phyloP scores from a whole-genome alignment of 257 asterid species.

The Capsicum pubescens region DNA sequence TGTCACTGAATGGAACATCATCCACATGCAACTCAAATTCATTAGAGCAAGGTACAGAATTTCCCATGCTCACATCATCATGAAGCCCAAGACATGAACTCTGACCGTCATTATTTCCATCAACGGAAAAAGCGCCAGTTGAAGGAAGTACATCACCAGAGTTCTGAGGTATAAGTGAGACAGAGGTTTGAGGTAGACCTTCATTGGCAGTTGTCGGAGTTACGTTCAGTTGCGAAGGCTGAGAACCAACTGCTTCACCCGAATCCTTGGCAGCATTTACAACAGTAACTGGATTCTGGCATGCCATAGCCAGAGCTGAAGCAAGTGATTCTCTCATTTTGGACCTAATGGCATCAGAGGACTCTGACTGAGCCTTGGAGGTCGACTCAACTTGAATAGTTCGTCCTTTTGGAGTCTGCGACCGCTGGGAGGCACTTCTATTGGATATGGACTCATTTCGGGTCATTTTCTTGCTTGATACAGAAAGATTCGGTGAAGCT shows the following conservation, averaged over 20 bases:
- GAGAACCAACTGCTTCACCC: constrained; percentile 39
- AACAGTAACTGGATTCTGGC: constrained; percentile 45
- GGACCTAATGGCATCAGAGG: constrained; percentile 78
- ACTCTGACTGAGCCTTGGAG: constrained; percentile 57
- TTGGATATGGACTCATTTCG: constrained; percentile 64
- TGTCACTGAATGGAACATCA: constrained; percentile 70
- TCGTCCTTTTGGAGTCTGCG: constrained; percentile 66
- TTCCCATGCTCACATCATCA: constrained; percentile 44
- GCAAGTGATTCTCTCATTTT: constrained; percentile 94
- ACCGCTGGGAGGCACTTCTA: constrained; percentile 64
- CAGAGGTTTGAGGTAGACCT: constrained; percentile 27
- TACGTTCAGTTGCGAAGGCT: constrained; percentile 43
- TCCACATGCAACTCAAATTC: constrained; percentile 70
- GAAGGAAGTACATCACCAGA: constrained; percentile 37
- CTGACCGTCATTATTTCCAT: constrained; percentile 43
- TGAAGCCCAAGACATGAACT: constrained; percentile 49
- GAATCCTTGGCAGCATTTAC: constrained; percentile 44
- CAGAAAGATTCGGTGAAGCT: constrained; percentile 40
- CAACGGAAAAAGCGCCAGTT: constrained; percentile 35
- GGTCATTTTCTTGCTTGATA: constrained; percentile 51
- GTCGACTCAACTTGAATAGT: constrained; percentile 53
- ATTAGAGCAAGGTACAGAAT: constrained; percentile 46
- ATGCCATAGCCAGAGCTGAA: constrained; percentile 72
- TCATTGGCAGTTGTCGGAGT: constrained; percentile 8
- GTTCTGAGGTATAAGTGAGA: constrained; percentile 28